Conservation (phyloP, 345 rosid species). For the Aquilaria sinensis region DNA sequence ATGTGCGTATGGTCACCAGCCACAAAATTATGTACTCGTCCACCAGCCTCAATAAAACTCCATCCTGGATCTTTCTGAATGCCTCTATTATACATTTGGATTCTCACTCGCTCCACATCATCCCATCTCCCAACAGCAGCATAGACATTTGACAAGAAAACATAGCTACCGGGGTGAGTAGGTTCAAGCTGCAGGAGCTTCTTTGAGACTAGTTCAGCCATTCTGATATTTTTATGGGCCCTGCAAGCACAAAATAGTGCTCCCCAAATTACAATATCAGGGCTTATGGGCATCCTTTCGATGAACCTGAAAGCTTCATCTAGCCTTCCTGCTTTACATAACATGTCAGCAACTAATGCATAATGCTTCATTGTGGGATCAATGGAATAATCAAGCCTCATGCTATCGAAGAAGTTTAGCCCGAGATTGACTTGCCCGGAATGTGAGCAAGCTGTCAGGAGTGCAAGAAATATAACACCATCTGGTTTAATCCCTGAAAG, state of each 20-base stretch:
- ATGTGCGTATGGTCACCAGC: slow-evolving; percentile 41
- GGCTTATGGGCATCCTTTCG: slow-evolving; percentile 39
- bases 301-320: slow-evolving; percentile 42
- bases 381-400: slow-evolving; percentile 57
- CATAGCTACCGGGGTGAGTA: slow-evolving; percentile 40
- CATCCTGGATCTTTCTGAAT: slow-evolving; percentile 39
- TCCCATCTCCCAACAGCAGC: slow-evolving; percentile 37
- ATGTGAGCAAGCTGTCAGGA: slow-evolving; percentile 48
- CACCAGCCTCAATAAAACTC: slow-evolving; percentile 48
- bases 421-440: slow-evolving; percentile 49
- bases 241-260: slow-evolving; percentile 55
- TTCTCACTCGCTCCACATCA: slow-evolving; percentile 35
- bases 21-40: slow-evolving; percentile 41
- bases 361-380: slow-evolving; percentile 62
- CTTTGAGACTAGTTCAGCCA: slow-evolving; percentile 33
- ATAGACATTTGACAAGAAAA: slow-evolving; percentile 45
- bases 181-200: slow-evolving; percentile 50
- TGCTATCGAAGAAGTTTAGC: slow-evolving; percentile 52
- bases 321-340: slow-evolving; percentile 59
- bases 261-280: slow-evolving; percentile 57
- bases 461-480: slow-evolving; percentile 49
- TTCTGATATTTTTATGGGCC: slow-evolving; percentile 35
- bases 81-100: slow-evolving; percentile 21
- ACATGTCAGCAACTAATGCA: slow-evolving; percentile 39
- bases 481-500: slow-evolving; percentile 57